Evolutionary conservation across 345 rosid species (phyloP), one percentile per base, ranked within the genome.

Genomic region (Salix purpurea): DNA sequence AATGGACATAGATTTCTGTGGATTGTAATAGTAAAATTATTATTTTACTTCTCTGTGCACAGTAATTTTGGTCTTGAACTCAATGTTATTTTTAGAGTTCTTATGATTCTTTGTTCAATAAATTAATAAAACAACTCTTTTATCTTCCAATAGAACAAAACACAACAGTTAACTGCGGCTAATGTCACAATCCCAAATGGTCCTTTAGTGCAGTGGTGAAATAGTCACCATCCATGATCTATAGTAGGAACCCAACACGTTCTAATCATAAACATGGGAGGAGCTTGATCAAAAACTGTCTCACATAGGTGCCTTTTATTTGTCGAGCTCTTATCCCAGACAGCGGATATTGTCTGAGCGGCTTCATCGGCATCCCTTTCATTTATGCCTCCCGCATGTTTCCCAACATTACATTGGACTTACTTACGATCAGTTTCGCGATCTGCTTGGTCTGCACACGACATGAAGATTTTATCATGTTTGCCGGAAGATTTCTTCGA

Each of bases 391-490:
- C 19, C 10, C 5, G 30, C 30, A 26, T 6, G 72, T 26, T 44
- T 7, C 58, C 72, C 37, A 23, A 12, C 71, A 69, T 42, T 24
- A 40, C 13, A 21, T 7, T n/a, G 50, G 46, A 9, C 30, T 9
- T 23, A 3, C 14, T 9, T 23, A 3, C 14, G 32, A 69, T 36
- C 70, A 19, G 15, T 14, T 65, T 21, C 36, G 46, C 19, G 2
- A 18, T n/a, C 23, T 65, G 54, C 15, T 60, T 46, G 71, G 54
- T 72, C 24, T 48, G 62, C 80, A 68, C 68, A 48, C 71, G 56
- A 77, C 80, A 65, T 16, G 69, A 72, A 44, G 56, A 64, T 54
- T 68, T 69, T 46, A 39, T 21, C 44, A 24, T 37, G 70, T 37
- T 42, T 37, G 48, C 70, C 70, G 11, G 70, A 46, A 67, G 11